Base-by-base conservation (phyloP, 345 rosid genomes). In the Garcia nutans region DNA sequence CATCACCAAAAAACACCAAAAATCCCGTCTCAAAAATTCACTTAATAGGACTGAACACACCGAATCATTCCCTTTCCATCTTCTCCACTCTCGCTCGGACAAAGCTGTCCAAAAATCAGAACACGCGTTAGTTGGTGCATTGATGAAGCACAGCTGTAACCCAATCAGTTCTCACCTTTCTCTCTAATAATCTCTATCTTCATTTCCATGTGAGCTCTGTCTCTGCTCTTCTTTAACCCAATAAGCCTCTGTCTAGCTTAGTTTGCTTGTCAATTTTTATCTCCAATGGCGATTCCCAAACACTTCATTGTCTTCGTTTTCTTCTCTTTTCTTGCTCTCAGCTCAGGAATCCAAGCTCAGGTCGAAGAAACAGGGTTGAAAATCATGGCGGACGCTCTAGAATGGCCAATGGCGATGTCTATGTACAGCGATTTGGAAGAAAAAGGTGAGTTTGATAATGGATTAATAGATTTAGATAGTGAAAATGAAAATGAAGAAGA, bases 121-220 rank as follows among this genome's bases (percentile, higher is more conserved):
- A 73, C 81, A 77, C 78, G 80, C 89, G 79, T 78, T 81, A 68
- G 64, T 74, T 68, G 83, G 74, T 54, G 87, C 88, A 87, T 82
- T 81, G 81, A 85, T 70, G 79, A 76, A 58, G 20, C 86, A 82
- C 84, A 90, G 87, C 92, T 87, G 92, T 79, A 82, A 77, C 77
- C 83, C 87, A 86, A 70, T 74, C 87, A 82, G 68, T 77, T 49
- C 66, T 69, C 78, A 73, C 69, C 58, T 9, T 17, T 42, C 24
- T 31, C 55, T 52, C 24, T 1, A 37, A 42, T 1, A 37, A 42
- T 62, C 76, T 52, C 41, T 56, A 13, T 1, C 54, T 64, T 76
- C 33, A 60, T 15, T 57, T 23, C 20, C 85, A 80, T 74, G 83
- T 82, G 86, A 82, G 72, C 56, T 13, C 7, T 19, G 52, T 50